These are phyloP conservation scores for Akanthomyces dipterigenus DNA, from an alignment of 2,329 filamentous ascomycete species.

Conservation along the genomic window DNA sequence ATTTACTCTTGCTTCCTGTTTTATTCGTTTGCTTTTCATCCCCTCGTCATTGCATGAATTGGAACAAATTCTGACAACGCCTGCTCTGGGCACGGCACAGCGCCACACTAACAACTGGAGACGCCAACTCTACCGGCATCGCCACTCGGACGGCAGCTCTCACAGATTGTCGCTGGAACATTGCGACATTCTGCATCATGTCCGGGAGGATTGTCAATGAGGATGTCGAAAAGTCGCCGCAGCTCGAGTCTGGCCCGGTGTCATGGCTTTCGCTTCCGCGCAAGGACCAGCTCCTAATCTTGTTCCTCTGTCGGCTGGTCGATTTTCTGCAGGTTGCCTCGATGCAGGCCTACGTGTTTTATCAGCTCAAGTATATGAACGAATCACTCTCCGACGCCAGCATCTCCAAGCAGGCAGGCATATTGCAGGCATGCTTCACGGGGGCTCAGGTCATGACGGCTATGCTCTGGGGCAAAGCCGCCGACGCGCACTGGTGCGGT, in stretches of 20 bases:
- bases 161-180: neutral
- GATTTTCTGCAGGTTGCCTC: conserved; percentile 68
- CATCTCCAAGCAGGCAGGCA: conserved; percentile 62
- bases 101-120: conserved; percentile 1
- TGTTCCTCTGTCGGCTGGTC: conserved; percentile 63
- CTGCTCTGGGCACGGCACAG: neutral
- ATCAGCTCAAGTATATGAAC: conserved; percentile 62
- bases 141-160: neutral
- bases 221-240: neutral
- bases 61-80: neutral
- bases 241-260: conserved; percentile 31
- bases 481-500: conserved; percentile 52
- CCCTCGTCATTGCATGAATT: neutral
- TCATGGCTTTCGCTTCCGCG: conserved; percentile 65
- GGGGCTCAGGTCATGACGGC: conserved; percentile 68
- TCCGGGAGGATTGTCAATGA: neutral
- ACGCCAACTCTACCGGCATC: neutral
- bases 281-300: conserved; percentile 62
- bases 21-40: too few relatives aligned
- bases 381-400: conserved; percentile 43
- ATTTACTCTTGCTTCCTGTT: neutral
- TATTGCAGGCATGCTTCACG: conserved; percentile 66
- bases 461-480: conserved; percentile 64
- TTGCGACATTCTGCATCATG: neutral
- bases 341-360: conserved; percentile 66